A percentile compares a stretch with the other conserved stretches of the same genome.
Conservation (phyloP, 2,329 filamentous ascomycete species). For the Aspergillus sp. region DNA sequence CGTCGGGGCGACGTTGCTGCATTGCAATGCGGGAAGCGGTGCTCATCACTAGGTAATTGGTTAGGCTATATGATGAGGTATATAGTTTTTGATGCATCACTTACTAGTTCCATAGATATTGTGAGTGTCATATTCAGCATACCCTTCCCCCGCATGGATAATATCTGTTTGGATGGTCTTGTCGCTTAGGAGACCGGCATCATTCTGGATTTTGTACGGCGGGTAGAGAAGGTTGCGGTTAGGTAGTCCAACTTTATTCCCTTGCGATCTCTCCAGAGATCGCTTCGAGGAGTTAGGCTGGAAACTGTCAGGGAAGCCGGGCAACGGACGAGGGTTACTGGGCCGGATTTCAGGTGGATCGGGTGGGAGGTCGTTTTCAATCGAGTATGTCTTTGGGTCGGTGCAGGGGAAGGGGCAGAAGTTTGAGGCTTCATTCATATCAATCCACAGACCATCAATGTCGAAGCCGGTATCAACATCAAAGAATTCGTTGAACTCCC, state of each 20-base stretch:
- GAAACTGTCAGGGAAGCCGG: slow-evolving; percentile 68
- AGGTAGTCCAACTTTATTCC: slow-evolving; percentile 55
- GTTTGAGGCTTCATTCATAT: slow-evolving; percentile 62
- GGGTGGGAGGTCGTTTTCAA: slow-evolving; percentile 52
- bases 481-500: slow-evolving; percentile 67
- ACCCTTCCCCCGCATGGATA: slow-evolving; percentile 61
- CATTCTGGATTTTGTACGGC: slow-evolving; percentile 65
- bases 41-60: slow-evolving; percentile 61
- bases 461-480: slow-evolving; percentile 63
- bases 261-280: slow-evolving; percentile 5
- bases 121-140: slow-evolving; percentile 72
- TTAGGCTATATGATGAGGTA: neutral
- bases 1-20: slow-evolving; percentile 60
- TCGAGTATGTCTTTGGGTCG: slow-evolving; percentile 53
- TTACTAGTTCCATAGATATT: slow-evolving; percentile 69
- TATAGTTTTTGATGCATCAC: slow-evolving; percentile 12
- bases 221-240: slow-evolving; percentile 64
- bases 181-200: slow-evolving; percentile 52
- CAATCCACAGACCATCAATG: slow-evolving; percentile 77
- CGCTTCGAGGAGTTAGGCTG: slow-evolving; percentile 51
- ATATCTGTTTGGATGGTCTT: slow-evolving; percentile 67
- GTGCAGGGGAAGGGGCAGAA: slow-evolving; percentile 59
- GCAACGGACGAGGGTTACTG: slow-evolving; percentile 60
- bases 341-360: slow-evolving; percentile 61
- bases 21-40: slow-evolving; percentile 64